These are phyloP conservation scores for Pseudogymnoascus sp. DNA, from an alignment of 2,329 filamentous ascomycete species.

Conservation along the genomic window DNA sequence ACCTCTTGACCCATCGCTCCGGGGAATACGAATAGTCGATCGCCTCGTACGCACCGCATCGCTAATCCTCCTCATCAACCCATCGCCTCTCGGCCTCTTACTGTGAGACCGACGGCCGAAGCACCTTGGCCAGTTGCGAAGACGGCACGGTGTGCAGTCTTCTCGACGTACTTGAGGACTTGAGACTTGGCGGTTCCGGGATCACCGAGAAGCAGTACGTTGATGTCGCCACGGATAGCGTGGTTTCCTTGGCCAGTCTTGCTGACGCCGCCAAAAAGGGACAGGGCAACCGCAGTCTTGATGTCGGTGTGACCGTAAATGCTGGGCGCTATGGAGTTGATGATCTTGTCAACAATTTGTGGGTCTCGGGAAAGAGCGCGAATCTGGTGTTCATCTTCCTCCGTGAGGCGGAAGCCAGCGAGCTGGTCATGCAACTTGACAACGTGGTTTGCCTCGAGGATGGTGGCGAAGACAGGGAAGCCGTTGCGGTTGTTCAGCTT, in stretches of 20 bases:
- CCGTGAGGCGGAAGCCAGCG: conserved; percentile 89
- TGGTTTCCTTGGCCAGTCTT: conserved; percentile 87
- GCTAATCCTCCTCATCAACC: not conserved
- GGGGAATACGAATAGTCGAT: not conserved
- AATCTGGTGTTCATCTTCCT: conserved; percentile 90
- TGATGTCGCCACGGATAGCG: conserved; percentile 93
- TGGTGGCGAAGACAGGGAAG: conserved; percentile 96
- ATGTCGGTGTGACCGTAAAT: conserved; percentile 97
- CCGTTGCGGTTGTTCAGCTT: conserved; percentile 98
- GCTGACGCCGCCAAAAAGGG: conserved; percentile 87
- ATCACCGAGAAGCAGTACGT: conserved; percentile 90
- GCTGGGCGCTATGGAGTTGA: conserved; percentile 89
- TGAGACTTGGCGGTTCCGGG: conserved; percentile 98
- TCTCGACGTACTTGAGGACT: conserved; percentile 94
- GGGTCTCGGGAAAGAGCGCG: conserved; percentile 82
- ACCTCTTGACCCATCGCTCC: not conserved
- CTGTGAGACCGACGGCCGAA: conserved; percentile 93
- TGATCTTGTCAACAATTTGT: conserved; percentile 84
- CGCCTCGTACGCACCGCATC: not conserved
- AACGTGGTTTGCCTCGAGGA: conserved; percentile 94
- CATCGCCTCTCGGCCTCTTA: not conserved
- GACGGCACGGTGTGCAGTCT: conserved; percentile 91
- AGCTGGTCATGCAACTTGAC: conserved; percentile 97
- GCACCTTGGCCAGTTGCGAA: conserved; percentile 97
- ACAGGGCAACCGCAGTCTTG: conserved; percentile 92